Base-by-base conservation (phyloP, 495 filamentous ascomycete species). In the Acidomyces sp. region DNA sequence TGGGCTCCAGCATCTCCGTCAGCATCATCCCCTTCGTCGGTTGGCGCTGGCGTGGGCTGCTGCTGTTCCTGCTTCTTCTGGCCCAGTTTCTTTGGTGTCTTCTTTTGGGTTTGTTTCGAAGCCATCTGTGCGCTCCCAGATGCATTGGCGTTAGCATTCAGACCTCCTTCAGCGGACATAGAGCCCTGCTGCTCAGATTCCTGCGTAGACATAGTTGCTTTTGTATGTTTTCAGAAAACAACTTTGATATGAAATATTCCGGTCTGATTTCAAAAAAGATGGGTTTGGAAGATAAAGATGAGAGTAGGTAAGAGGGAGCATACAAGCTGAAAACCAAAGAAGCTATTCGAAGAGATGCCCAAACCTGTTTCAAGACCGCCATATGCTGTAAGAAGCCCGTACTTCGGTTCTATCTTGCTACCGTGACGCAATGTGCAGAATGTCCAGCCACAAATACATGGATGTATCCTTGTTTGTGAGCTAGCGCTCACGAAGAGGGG, bases 31-130 rank as follows among this genome's bases (percentile, higher is more conserved):
- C n/a, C n/a, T n/a, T n/a, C n/a, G 9, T 50, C 45, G 26, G 53
- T 53, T 32, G 51, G 29, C 29, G 56, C 61, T 40, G 61, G 59
- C 31, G 60, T 62, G 19, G 60, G 56, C 39, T 64, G 56, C 38
- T 64, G 61, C 39, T 54, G 53, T 15, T 46, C 41, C 21, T 52
- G 9, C 21, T 51, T 52, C 54, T 62, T 60, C 26, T 30, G 32
- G 45, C 60, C 58, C 21, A 64, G 48, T 52, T 64, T 64, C 51
- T 62, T 60, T 6, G 61, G 61, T 13, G 55, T 54, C 36, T 55
- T 54, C 46, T 61, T 63, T 46, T 54, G 46, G 33, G 49, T 50
- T 39, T 52, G 47, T 28, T 55, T 39, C 18, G 56, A 42, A 37
- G 43, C 40, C 22, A 48, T 49, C 22, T 48, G 45, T 18, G 27